Evolutionary conservation across 2,329 filamentous ascomycete genomes (phyloP), one percentile per base, ranked within the genome.

Genomic region (Plenodomus tracheiphilus): DNA sequence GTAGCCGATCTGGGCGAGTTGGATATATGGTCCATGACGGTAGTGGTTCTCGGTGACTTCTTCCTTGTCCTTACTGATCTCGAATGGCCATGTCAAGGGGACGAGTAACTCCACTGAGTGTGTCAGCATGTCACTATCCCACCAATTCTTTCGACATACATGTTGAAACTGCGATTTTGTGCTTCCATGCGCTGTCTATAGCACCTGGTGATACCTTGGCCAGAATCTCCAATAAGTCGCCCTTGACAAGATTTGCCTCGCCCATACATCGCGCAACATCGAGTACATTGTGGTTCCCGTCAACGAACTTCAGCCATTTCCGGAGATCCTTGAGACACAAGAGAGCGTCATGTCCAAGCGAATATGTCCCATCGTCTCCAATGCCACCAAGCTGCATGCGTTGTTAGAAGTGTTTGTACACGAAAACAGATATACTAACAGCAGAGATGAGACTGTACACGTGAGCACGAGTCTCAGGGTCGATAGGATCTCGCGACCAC

Each of bases 391-490:
- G 85, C 91, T 96, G 71, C 37, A 39, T 35, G n/a, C 39, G 22
- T 28, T 5, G 40, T 61, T 53, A 67, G 59, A 41, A 20, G 38
- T 39, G n/a, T 22, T 22, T 8, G 10, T 13, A 32, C 32, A 40
- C 10, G 4, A 16, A 20, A 6, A 13, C 9, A 20, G 5, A 19
- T n/a, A 22, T 41, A 62, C 88, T 69, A 80, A 95, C 92, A 53
- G 94, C 94, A 67, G 92, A 93, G 56, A 96, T 89, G 25, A 99
- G 85, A 76, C 90, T 96, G 76, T 89, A 93, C 68, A 99, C 86
- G 75, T 97, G 90, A 21, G 92, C 91, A 68, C 92, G 87, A 65
- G 97, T 91, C 77, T 96, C 90, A 36, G 91, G 90, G 70, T 97
- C 91, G 47, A 97, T 88, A 4, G 69, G 65, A 41, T 70, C 68